phyloP scores from a whole-genome alignment of 768 basidiomycete species.

The Mycena polygramma region DNA sequence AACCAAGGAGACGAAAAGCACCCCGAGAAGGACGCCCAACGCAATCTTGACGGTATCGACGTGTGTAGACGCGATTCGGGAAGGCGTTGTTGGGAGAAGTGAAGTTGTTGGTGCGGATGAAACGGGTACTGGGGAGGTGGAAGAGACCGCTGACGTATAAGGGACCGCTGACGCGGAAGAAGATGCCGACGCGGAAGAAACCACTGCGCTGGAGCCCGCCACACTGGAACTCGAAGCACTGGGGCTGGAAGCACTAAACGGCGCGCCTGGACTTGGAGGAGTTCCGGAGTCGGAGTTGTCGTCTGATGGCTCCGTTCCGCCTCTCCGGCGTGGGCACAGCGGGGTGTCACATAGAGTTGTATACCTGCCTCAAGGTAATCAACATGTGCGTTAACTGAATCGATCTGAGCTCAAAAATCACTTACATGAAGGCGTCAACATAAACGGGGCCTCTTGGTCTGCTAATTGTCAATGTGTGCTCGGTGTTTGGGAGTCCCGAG shows the following conservation, averaged over 20 bases:
- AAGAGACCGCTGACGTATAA: neutral
- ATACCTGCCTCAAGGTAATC: neutral
- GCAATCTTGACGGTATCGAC: conserved; percentile 3
- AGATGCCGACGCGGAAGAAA: neutral
- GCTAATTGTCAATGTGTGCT: conserved; percentile 21
- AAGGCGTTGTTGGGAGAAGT: neutral
- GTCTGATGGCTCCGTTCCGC: neutral
- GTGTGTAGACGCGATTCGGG: neutral
- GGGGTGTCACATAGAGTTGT: neutral
- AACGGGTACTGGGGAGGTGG: neutral
- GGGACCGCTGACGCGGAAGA: neutral
- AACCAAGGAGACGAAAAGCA: neutral
- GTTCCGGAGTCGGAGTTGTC: neutral
- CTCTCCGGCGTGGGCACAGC: conserved; percentile 9
- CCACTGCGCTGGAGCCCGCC: neutral
- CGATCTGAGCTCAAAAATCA: neutral
- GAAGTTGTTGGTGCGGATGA: neutral
- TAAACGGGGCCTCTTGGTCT: conserved; percentile 5
- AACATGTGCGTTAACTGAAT: neutral
- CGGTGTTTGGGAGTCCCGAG: conserved; percentile 24
- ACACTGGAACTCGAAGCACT: neutral
- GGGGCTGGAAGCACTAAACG: neutral
- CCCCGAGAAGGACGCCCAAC: conserved; percentile 10
- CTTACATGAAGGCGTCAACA: conserved; percentile 23
- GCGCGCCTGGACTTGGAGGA: too few species aligned